Conservation (phyloP, 768 basidiomycete genomes). For the Tricholoma matsutake region DNA sequence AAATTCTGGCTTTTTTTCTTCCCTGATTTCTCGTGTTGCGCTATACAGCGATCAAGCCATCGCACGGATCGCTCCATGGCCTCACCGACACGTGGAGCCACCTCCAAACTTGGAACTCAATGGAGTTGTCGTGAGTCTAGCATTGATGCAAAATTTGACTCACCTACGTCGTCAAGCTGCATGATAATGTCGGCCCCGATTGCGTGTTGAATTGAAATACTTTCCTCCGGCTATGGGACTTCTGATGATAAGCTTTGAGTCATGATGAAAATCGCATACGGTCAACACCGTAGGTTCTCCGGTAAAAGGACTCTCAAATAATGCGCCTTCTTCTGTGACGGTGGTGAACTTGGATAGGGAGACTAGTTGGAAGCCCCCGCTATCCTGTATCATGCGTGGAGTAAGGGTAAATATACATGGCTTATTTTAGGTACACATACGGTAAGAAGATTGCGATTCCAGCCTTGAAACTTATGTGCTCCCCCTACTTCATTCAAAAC, state of each 20-base stretch:
- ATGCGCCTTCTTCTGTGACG: constrained; percentile 86
- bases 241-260: constrained; percentile 3
- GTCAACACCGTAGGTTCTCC: constrained; percentile 89
- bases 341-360: constrained; percentile 80
- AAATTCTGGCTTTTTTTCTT: constrained; percentile 70
- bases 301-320: constrained; percentile 82
- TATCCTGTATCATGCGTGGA: constrained; percentile 50
- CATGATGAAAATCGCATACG: constrained; percentile 35
- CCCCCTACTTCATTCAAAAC: constrained; percentile 75
- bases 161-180: constrained; percentile 91
- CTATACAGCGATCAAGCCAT: constrained; percentile 89
- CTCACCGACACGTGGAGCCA: constrained; percentile 79
- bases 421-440: constrained; percentile 35
- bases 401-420: constrained; percentile 1
- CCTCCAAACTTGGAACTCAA: constrained; percentile 74
- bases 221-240: constrained; percentile 76
- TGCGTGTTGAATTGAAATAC: constrained; percentile 84
- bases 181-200: constrained; percentile 95
- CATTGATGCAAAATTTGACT: constrained; percentile 22
- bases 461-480: constrained; percentile 88
- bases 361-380: constrained; percentile 87
- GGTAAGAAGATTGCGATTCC: constrained; percentile 82
- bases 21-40: constrained; percentile 66
- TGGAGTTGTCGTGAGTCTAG: background rate
- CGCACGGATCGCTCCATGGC: constrained; percentile 86